A percentile compares a stretch with the other conserved stretches of the same genome.
phyloP scores from a whole-genome alignment of 108 stramenopile species.

The Pseudonitzschia delicatissima region DNA sequence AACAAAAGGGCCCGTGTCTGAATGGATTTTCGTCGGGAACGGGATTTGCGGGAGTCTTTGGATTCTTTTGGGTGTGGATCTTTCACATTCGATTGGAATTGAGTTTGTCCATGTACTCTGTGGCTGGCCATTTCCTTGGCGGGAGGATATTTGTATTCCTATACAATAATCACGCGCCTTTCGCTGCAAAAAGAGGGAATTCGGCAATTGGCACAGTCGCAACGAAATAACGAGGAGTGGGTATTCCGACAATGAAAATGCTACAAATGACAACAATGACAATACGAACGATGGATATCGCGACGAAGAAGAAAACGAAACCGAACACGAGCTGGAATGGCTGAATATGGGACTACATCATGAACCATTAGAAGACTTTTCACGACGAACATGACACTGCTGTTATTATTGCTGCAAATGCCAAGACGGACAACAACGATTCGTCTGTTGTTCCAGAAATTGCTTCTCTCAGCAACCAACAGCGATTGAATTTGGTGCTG shows the following conservation, averaged over 20 bases:
- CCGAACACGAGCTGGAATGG: neutral
- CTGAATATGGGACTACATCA: no score
- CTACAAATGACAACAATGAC: neutral
- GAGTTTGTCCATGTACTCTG: slow-evolving; percentile 21
- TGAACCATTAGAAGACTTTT: neutral
- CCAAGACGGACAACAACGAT: neutral
- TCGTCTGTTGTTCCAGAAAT: neutral
- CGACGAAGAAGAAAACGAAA: neutral
- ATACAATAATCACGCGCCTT: no score
- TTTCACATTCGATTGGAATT: slow-evolving; percentile 31
- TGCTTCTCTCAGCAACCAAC: slow-evolving; percentile 20
- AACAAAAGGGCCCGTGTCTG: slow-evolving; percentile 32
- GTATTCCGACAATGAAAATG: neutral
- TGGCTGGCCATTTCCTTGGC: slow-evolving; percentile 28
- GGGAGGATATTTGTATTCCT: slow-evolving; percentile 21
- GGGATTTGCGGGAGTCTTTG: slow-evolving; percentile 76
- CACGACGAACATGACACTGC: neutral
- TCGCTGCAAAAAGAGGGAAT: neutral
- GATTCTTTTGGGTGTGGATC: slow-evolving; percentile 60
- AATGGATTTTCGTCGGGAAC: slow-evolving; percentile 78
- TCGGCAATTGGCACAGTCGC: neutral
- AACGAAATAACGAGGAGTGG: neutral
- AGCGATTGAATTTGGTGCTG: slow-evolving; percentile 42
- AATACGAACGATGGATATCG: neutral
- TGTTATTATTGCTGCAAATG: neutral